Conservation (phyloP, 805 yeast genomes). For the Starmerella sp. region DNA sequence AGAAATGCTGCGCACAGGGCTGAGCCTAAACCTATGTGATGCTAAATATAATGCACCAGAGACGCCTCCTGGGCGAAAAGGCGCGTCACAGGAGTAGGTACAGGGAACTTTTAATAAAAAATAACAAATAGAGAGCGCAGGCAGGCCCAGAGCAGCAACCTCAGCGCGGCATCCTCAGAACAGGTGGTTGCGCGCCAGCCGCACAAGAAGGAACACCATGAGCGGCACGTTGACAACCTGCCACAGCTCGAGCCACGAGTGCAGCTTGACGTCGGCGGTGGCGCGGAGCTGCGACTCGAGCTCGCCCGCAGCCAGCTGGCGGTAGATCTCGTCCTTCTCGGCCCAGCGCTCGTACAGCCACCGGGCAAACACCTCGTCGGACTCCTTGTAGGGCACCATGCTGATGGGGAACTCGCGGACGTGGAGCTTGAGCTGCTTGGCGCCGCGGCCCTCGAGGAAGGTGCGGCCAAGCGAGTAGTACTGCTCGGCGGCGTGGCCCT, state of each 20-base stretch:
- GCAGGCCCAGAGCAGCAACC: no score
- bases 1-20: no score
- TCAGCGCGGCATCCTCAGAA: not conserved
- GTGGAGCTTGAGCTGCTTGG: conserved; percentile 52
- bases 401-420: conserved; percentile 45
- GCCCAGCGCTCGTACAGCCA: conserved; percentile 73
- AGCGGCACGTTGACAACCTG: conserved; percentile 31
- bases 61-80: no score
- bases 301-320: conserved; percentile 42
- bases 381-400: conserved; percentile 53
- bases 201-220: conserved; percentile 19
- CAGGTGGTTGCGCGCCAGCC: not conserved
- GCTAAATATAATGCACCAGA: no score
- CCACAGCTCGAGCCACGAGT: conserved; percentile 24
- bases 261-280: conserved; percentile 22
- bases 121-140: no score
- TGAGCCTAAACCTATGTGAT: no score
- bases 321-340: conserved; percentile 65
- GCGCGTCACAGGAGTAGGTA: no score
- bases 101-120: no score
- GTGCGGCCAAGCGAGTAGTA: conserved; percentile 52
- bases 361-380: conserved; percentile 44
- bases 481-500: conserved; percentile 60
- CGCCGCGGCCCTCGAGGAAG: conserved; percentile 62
- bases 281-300: conserved; percentile 31